Conservation (phyloP, 1,284 basidiomycete genomes). For the Somion occarium region DNA sequence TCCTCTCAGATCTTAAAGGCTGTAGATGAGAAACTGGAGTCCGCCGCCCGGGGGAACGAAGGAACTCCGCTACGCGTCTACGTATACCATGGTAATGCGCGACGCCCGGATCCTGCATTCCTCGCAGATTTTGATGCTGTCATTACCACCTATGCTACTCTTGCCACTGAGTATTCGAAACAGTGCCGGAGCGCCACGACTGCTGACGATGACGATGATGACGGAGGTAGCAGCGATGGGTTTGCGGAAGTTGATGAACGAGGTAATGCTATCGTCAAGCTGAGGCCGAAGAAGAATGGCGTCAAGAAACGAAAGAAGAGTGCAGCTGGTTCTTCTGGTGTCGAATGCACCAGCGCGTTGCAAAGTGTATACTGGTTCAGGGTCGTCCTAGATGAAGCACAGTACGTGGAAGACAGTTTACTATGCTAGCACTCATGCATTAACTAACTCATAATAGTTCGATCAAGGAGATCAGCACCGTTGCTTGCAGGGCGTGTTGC, state of each 20-base stretch:
- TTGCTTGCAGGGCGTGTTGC: slow-evolving; percentile 92
- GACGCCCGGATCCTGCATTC: slow-evolving; percentile 80
- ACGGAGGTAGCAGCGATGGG: slow-evolving; percentile 60
- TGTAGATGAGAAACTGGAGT: slow-evolving; percentile 27
- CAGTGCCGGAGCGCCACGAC: slow-evolving; percentile 71
- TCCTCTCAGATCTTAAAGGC: not conserved
- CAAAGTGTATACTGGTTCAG: slow-evolving; percentile 98
- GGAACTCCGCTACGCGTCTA: slow-evolving; percentile 77
- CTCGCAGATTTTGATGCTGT: slow-evolving; percentile 95
- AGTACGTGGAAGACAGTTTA: too few relatives aligned
- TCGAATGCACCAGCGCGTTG: slow-evolving; percentile 78
- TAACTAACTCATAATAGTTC: slow-evolving; percentile 48
- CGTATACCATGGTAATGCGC: slow-evolving; percentile 91
- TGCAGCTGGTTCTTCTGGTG: slow-evolving; percentile 29
- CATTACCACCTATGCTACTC: slow-evolving; percentile 94
- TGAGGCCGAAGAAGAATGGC: slow-evolving; percentile 56
- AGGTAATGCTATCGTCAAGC: slow-evolving; percentile 55
- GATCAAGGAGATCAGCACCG: slow-evolving; percentile 94
- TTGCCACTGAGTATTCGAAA: slow-evolving; percentile 93
- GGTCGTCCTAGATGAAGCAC: slow-evolving; percentile 96
- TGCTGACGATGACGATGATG: slow-evolving; percentile 66
- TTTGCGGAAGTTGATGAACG: slow-evolving; percentile 63
- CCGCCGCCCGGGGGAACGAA: slow-evolving; percentile 30
- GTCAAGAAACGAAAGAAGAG: slow-evolving; percentile 66
- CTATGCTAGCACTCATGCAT: too few relatives aligned